phyloP scores from a whole-genome alignment of 345 rosid species.

The Gossypium raimondii region DNA sequence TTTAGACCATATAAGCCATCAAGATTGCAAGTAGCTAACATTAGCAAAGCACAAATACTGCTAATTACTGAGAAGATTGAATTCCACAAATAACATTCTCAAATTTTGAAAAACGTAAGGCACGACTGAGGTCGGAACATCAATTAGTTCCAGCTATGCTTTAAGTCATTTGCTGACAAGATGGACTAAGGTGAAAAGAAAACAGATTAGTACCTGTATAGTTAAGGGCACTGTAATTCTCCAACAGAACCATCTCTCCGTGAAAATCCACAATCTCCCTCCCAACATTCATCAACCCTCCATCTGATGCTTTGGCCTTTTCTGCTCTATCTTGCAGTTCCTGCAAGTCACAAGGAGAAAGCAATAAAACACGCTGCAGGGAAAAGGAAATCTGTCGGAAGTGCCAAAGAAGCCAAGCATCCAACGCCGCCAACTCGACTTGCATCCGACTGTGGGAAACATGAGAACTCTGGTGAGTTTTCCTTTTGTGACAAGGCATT shows the following conservation, averaged over 20 bases:
- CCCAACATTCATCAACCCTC: constrained; percentile 38
- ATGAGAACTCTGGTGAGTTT: too few species aligned
- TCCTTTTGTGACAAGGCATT: too few species aligned
- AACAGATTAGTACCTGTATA: constrained; percentile 16
- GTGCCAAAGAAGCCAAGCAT: background rate
- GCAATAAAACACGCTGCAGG: background rate
- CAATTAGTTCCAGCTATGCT: background rate
- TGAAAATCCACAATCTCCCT: constrained; percentile 27
- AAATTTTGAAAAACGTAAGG: background rate
- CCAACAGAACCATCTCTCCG: constrained; percentile 60
- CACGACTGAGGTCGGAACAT: background rate
- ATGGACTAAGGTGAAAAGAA: constrained; percentile 14
- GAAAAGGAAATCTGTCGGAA: background rate
- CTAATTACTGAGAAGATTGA: background rate
- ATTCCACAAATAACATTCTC: background rate
- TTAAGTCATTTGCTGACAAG: background rate
- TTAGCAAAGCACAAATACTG: background rate
- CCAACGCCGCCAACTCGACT: background rate
- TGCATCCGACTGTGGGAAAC: background rate
- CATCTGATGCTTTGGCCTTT: constrained; percentile 30
- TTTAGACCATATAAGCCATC: background rate
- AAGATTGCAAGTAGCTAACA: background rate
- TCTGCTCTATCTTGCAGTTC: constrained; percentile 51
- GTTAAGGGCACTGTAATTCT: constrained; percentile 21
- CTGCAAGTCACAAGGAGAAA: constrained; percentile 28